phyloP scores from a whole-genome alignment of 345 rosid genomes.

The Nasturtium officinale region DNA sequence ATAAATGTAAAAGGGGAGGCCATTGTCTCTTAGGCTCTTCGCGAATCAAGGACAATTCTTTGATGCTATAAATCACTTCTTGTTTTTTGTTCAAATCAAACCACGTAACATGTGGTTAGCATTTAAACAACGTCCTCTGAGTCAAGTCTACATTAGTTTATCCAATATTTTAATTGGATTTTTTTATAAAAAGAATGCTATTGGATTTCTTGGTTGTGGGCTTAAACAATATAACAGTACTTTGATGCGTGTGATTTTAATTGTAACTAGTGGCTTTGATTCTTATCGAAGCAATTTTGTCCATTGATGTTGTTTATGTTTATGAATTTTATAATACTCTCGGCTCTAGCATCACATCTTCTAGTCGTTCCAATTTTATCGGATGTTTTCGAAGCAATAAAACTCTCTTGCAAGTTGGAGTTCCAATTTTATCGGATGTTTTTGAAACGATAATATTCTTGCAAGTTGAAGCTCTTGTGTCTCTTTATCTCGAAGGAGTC shows the following conservation, averaged over 20 bases:
- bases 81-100: conserved; percentile 7
- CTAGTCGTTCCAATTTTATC: neutral
- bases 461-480: neutral
- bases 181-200: neutral
- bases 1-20: no score
- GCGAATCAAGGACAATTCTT: conserved; percentile 36
- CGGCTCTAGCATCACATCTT: no score
- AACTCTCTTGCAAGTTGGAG: neutral
- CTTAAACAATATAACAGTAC: conserved; percentile 9
- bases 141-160: conserved; percentile 6
- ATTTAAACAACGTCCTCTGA: conserved; percentile 34
- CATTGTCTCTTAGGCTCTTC: conserved; percentile 32
- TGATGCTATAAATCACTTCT: conserved; percentile 19
- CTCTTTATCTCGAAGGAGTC: no score
- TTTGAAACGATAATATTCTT: neutral
- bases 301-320: neutral
- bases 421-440: neutral
- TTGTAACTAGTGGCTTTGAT: conserved; percentile 7
- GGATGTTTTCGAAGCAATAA: neutral
- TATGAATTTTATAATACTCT: neutral
- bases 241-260: conserved; percentile 30
- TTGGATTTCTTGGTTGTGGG: conserved; percentile 19
- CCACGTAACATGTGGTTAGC: conserved; percentile 33
- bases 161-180: neutral
- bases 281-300: conserved; percentile 23